Evolutionary conservation across 2,329 filamentous ascomycete species (phyloP), one percentile per base, ranked within the genome.

Genomic region (Hymenoscyphus linearis): DNA sequence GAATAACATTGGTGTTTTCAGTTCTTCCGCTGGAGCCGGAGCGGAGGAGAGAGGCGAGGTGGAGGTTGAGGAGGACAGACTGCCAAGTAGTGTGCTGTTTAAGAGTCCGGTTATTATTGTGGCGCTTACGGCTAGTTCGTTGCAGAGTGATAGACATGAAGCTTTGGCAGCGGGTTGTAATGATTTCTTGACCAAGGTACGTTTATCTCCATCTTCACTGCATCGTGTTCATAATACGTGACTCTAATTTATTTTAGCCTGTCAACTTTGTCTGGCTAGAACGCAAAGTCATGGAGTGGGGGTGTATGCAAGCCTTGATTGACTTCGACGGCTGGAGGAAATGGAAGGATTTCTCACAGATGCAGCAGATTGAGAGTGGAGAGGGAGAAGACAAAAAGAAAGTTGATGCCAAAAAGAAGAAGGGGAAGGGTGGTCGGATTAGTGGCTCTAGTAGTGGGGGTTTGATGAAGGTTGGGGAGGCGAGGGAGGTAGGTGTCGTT

Each of bases 21-120:
- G 86, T 4, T 87, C 86, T n/a, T 82, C 81, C 6, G 82, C 84
- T 0, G 81, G 79, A 66, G 85, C 82, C 63, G 71, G 65, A 71
- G 77, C 79, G 62, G 75, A 74, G 34, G 65, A 66, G 36, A 79
- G 83, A 66, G 74, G 82, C 1, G 55, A 37, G 9, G 79, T 83
- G 66, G 74, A 82, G 18, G 60, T 36, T 5, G 60, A 27, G 5
- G 82, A 89, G 65, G 90, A 93, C 72, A 85, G 84, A 66, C 80
- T 93, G 3, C 79, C 82, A 44, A 88, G 88, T 66, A 81, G 79
- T 37, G 79, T 84, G 26, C 76, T 95, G 57, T 98, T 98, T 81
- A 97, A 97, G 76, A 96, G 91, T 67, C 93, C 95, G 0, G 93
- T 99, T 69, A 98, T 98, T 71, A 98, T 99, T 69, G 95, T 99